Conservation (phyloP, 2,329 filamentous ascomycete genomes). For the Lasiodiplodia theobromae region DNA sequence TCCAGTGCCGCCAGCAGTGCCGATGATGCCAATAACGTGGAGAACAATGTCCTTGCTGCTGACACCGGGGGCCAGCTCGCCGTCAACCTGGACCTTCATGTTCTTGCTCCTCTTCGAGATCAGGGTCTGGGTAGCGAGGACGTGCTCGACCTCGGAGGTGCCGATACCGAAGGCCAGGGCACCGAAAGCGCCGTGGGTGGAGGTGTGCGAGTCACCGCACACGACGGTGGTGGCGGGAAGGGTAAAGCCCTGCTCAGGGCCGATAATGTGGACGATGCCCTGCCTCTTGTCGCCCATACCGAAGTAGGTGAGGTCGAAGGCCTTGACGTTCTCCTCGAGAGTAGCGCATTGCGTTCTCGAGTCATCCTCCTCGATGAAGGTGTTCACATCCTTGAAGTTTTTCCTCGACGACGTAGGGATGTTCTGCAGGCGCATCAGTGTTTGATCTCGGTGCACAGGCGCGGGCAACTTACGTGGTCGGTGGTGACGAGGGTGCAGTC, state of each 20-base stretch:
- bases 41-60: conserved; percentile 96
- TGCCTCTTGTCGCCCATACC: conserved; percentile 95
- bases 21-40: conserved; percentile 90
- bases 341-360: conserved; percentile 93
- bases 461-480: conserved; percentile 78
- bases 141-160: conserved; percentile 98
- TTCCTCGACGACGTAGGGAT: conserved; percentile 91
- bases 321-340: conserved; percentile 95
- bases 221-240: conserved; percentile 96
- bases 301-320: conserved; percentile 96
- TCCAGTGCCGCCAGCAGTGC: conserved; percentile 92
- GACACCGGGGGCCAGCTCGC: conserved; percentile 86
- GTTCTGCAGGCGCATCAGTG: conserved; percentile 66
- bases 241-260: conserved; percentile 98
- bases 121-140: conserved; percentile 93
- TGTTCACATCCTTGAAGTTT: conserved; percentile 89
- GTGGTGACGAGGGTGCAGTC: conserved; percentile 97
- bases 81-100: conserved; percentile 96
- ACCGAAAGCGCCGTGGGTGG: conserved; percentile 96
- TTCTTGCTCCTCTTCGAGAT: conserved; percentile 97
- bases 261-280: conserved; percentile 98
- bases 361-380: conserved; percentile 94
- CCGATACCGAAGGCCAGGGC: conserved; percentile 95
- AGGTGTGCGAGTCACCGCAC: conserved; percentile 97
- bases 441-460: too few relatives aligned